Percentiles rank a stretch among this genome's conserved stretches.
These are phyloP conservation scores for Skeletonema potamos DNA, from an alignment of 108 stramenopile species.

Conservation along the genomic window DNA sequence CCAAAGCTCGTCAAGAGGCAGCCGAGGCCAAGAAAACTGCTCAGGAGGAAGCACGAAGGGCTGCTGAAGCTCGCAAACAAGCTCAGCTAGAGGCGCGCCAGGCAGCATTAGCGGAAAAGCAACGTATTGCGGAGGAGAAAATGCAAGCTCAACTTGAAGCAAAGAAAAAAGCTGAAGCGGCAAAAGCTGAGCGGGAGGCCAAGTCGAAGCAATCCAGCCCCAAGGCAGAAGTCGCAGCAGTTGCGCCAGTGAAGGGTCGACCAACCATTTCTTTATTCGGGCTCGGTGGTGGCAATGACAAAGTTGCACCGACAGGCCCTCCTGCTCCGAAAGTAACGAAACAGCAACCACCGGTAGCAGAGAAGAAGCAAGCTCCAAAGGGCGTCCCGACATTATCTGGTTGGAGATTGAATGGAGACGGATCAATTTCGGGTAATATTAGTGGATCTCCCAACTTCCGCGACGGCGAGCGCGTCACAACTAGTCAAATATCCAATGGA, in stretches of 20 bases:
- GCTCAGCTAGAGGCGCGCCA: constrained; percentile 17
- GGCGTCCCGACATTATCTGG: constrained; percentile 70
- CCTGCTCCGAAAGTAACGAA: constrained; percentile 12
- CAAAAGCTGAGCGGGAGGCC: background rate
- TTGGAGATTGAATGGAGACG: constrained; percentile 71
- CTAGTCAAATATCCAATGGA: constrained; percentile 65
- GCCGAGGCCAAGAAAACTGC: constrained; percentile 6
- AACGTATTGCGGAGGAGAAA: background rate
- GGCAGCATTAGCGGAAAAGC: no score
- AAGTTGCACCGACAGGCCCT: constrained; percentile 2
- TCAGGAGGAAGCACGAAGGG: constrained; percentile 7
- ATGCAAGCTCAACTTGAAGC: background rate
- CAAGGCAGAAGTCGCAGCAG: constrained; percentile 25
- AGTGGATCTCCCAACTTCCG: constrained; percentile 62
- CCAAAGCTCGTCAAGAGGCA: constrained; percentile 7
- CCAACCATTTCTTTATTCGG: constrained; percentile 38
- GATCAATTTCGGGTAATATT: constrained; percentile 63
- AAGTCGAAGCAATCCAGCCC: constrained; percentile 10
- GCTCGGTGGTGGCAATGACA: constrained; percentile 14
- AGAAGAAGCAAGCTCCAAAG: constrained; percentile 41
- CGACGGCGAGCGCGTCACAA: constrained; percentile 69
- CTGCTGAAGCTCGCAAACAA: constrained; percentile 17
- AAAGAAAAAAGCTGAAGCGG: constrained; percentile 20
- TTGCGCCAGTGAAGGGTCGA: constrained; percentile 21
- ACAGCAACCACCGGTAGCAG: constrained; percentile 8